Percentiles rank a stretch among this genome's conserved stretches.
These are phyloP conservation scores for Calonectria naviculata DNA, from an alignment of 2,329 filamentous ascomycete genomes.

Conservation along the genomic window DNA sequence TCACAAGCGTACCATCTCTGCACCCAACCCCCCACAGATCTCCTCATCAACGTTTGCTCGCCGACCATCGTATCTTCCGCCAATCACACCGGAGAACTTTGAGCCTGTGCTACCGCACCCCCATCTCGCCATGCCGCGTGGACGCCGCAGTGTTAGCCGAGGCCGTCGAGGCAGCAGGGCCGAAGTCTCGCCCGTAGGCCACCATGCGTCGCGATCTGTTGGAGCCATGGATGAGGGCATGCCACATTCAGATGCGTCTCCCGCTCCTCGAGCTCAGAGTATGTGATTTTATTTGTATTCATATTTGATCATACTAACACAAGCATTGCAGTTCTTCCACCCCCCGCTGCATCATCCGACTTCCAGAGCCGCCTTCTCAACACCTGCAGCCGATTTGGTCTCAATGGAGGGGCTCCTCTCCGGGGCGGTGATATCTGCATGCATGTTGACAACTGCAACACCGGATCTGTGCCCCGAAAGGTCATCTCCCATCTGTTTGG, in stretches of 20 bases:
- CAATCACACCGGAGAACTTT: constrained; percentile 26
- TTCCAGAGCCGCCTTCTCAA: constrained; percentile 34
- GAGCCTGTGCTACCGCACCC: constrained; percentile 29
- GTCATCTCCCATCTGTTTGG: constrained; percentile 86
- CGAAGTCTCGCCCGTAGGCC: constrained; percentile 24
- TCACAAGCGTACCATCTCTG: constrained; percentile 63
- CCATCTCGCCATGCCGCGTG: constrained; percentile 25
- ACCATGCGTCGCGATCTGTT: constrained; percentile 20
- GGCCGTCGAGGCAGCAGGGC: constrained; percentile 26
- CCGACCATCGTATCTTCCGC: constrained; percentile 32
- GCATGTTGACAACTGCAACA: constrained; percentile 68
- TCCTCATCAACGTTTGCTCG: constrained; percentile 31
- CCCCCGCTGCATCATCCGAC: constrained; percentile 14
- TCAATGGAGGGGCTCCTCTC: constrained; percentile 28
- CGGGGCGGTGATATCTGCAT: constrained; percentile 57
- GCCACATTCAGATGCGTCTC: constrained; percentile 12
- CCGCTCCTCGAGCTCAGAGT: constrained; percentile 25
- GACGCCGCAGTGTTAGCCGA: constrained; percentile 22
- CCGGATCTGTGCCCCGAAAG: constrained; percentile 73
- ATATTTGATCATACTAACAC: constrained; percentile 5
- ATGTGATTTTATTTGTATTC: neutral
- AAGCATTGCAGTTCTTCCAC: neutral
- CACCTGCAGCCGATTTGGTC: constrained; percentile 28
- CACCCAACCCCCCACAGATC: constrained; percentile 54
- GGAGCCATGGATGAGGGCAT: constrained; percentile 18